Conservation (phyloP, 169 alveolate species). For the Cryptosporidium sp. region DNA sequence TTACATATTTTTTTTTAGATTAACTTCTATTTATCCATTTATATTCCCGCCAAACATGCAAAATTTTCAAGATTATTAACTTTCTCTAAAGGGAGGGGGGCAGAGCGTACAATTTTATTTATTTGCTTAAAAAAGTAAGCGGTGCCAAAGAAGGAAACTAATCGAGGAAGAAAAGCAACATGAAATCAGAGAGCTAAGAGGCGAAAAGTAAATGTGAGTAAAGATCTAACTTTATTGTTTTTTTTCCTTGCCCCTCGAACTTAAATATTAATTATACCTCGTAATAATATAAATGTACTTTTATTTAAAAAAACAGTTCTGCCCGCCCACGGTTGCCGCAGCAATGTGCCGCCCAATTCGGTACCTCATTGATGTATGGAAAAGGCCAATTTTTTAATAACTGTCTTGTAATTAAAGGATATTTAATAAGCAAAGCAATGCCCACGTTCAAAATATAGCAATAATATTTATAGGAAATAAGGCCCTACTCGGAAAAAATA, state of each 20-base stretch:
- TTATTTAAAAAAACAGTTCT: no score
- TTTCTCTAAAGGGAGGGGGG: neutral
- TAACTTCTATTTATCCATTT: neutral
- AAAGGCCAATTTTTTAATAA: neutral
- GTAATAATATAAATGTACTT: no score
- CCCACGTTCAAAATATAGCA: neutral
- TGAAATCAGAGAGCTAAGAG: no score
- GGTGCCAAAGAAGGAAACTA: no score
- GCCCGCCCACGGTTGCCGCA: neutral
- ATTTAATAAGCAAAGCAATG: neutral
- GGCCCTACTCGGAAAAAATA: neutral
- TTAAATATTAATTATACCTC: no score
- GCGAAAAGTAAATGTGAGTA: no score
- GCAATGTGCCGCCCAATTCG: neutral
- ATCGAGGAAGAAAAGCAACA: neutral
- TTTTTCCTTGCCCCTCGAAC: no score
- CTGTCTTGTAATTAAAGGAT: neutral
- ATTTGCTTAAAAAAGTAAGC: neutral
- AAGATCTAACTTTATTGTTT: no score
- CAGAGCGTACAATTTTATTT: neutral
- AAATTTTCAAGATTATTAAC: neutral
- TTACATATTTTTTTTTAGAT: neutral
- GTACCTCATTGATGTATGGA: neutral
- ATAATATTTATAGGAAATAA: no score
- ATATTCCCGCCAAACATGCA: neutral